Conservation (phyloP, 2,329 filamentous ascomycete species). For the Sclerotinia spermophila region DNA sequence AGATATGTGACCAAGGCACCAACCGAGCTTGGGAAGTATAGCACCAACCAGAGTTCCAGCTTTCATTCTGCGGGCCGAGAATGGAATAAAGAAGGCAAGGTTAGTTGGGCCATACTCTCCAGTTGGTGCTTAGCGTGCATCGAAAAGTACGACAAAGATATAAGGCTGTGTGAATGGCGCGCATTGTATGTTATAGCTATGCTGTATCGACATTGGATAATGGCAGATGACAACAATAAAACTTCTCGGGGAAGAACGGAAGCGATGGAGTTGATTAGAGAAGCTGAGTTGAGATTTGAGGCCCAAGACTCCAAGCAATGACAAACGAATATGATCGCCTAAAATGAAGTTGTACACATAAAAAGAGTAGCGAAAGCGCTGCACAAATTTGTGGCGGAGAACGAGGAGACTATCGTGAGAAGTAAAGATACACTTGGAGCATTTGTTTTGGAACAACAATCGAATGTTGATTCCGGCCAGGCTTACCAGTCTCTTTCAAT, state of each 20-base stretch:
- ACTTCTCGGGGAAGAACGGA: neutral
- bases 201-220: neutral
- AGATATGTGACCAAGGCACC: neutral
- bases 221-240: neutral
- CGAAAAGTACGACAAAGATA: neutral
- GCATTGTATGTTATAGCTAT: neutral
- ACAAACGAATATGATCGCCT: neutral
- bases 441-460: neutral
- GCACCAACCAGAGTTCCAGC: neutral
- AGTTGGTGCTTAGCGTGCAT: neutral
- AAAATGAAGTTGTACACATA: neutral
- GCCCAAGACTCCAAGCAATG: neutral
- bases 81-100: neutral
- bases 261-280: neutral
- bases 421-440: neutral
- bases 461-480: neutral
- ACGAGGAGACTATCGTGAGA: neutral
- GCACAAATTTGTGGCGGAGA: neutral
- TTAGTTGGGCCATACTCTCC: neutral
- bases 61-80: neutral
- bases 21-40: neutral
- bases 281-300: neutral
- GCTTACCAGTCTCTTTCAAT: neutral
- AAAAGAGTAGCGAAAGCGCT: neutral
- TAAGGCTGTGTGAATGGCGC: neutral